Conservation (phyloP, 495 filamentous ascomycete species). For the Penicillium goetzii region DNA sequence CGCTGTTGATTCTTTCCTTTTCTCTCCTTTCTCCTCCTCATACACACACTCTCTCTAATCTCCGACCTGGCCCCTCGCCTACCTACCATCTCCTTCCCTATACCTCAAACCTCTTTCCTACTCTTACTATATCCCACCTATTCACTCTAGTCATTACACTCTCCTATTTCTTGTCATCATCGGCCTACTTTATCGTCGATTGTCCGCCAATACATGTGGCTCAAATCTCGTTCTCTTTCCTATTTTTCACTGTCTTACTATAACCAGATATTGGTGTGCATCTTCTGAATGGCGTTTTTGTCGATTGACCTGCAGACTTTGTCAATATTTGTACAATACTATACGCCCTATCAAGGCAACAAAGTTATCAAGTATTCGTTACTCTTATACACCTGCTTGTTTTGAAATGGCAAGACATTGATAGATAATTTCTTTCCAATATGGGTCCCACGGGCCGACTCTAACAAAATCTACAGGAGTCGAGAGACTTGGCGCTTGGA, state of each 20-base stretch:
- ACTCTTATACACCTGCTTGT: background rate
- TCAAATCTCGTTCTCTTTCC: background rate
- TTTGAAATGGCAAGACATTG: background rate
- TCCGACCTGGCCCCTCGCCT: background rate
- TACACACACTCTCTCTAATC: background rate
- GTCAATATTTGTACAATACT: slow-evolving; percentile 10
- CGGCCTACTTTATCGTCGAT: background rate
- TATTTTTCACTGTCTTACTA: background rate
- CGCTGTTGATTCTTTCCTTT: slow-evolving; percentile 7
- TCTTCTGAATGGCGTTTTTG: slow-evolving; percentile 2
- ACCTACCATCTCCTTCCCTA: background rate
- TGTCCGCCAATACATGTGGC: background rate
- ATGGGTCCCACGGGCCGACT: no score
- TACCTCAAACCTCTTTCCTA: background rate
- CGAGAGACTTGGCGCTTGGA: no score
- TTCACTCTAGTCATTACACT: background rate
- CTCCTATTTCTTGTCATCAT: slow-evolving; percentile 2
- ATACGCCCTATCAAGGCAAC: background rate
- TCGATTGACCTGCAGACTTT: slow-evolving; percentile 3
- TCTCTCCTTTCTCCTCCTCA: background rate
- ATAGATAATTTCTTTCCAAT: no score
- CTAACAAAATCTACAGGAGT: no score
- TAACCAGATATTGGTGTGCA: background rate
- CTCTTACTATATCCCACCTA: background rate
- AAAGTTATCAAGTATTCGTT: background rate